Evolutionary conservation across 2,329 filamentous ascomycete genomes (phyloP), one percentile per base, ranked within the genome.

Genomic region (Phyllosticta citrichinensis): DNA sequence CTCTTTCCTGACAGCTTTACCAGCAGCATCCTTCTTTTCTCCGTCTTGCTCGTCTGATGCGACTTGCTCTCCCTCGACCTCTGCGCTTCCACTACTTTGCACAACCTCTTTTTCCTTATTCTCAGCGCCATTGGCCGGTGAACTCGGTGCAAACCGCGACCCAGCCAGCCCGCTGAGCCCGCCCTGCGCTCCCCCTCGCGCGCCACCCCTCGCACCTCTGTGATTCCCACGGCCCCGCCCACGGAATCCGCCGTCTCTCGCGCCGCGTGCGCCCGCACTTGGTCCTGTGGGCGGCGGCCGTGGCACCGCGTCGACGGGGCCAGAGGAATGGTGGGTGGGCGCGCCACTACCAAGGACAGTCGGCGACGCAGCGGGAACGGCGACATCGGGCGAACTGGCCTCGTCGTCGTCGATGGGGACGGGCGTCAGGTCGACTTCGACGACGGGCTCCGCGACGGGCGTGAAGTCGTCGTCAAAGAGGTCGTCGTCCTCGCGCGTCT

Each of bases 391-490:
- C 20, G 25, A 25, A 19, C 19, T 3, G 27, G 33, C 20, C 30
- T 8, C 52, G 19, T 35, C 24, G 11, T 52, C 56, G 5, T 47
- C 52, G 24, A 35, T 33, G 52, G 35, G 53, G n/a, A 51, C 51
- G 20, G 30, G 58, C 52, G 65, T 62, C 3, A 68, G 67, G 33
- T 65, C 66, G 35, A 68, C 67, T 64, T 75, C 72, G 1, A 76
- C 69, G 10, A 76, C 68, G 2, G 76, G 74, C 56, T 79, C 72
- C 40, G 75, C 68, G 8, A 77, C 72, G 11, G 78, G 78, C 8
- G 73, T 78, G 64, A 80, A 79, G 66, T 80, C 78, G 60, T 80
- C 77, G 66, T 77, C 78, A 68, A 80, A 80, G 4, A 80, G 71
- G 63, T 80, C 78, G 63, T 80, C 78, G 52, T 77, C 76, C 50